These are phyloP conservation scores for Chernovozyma aurita DNA, from an alignment of 1,139 yeast species.

Conservation along the genomic window DNA sequence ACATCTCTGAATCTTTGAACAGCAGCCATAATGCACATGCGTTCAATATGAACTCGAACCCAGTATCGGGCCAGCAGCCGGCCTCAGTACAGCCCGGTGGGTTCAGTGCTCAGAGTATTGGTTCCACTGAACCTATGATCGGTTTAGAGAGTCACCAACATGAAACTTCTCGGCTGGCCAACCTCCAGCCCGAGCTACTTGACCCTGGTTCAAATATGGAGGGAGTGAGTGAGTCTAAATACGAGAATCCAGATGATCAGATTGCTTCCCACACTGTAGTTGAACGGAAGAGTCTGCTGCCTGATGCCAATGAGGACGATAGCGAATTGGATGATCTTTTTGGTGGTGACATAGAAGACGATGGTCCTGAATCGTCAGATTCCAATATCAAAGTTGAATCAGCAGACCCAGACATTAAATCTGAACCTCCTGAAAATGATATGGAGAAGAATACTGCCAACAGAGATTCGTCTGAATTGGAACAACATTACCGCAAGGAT, in stretches of 20 bases:
- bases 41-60: background rate
- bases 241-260: too few relatives aligned
- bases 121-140: background rate
- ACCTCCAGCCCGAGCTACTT: too few relatives aligned
- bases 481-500: background rate
- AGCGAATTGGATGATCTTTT: slow-evolving; percentile 40
- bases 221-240: too few relatives aligned
- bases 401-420: too few relatives aligned
- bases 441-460: too few relatives aligned
- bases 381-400: too few relatives aligned
- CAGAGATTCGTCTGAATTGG: too few relatives aligned
- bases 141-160: background rate
- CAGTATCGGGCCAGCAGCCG: background rate
- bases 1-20: slow-evolving; percentile 18
- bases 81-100: slow-evolving; percentile 7
- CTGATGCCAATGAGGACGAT: slow-evolving; percentile 9
- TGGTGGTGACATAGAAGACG: slow-evolving; percentile 30
- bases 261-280: too few relatives aligned
- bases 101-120: slow-evolving; percentile 24
- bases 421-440: too few relatives aligned
- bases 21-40: background rate
- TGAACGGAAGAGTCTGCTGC: too few relatives aligned
- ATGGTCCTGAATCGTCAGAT: slow-evolving; percentile 5
- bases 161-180: background rate
- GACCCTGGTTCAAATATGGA: too few relatives aligned